Evolutionary conservation across 306 rosid species (phyloP).

Genomic region (Vicia sativa): DNA sequence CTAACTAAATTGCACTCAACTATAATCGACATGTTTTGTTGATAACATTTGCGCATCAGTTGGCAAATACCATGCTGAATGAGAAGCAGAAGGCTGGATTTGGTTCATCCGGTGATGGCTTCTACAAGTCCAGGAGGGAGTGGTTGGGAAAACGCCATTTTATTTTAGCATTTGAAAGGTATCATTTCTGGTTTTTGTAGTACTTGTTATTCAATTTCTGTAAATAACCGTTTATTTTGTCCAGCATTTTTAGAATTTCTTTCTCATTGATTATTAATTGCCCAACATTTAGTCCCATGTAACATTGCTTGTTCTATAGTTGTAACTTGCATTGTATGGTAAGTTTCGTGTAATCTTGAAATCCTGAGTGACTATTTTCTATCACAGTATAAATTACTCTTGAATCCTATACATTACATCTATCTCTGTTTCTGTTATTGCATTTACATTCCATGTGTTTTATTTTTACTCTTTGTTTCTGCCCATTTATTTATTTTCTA

Average conservation of each 20-base stretch:
- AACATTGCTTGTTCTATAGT: not conserved
- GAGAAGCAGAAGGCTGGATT: conserved; percentile 83
- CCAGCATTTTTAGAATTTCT: not conserved
- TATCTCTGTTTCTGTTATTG: not conserved
- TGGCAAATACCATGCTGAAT: conserved; percentile 74
- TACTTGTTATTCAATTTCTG: not conserved
- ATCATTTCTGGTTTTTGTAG: conserved; percentile 19
- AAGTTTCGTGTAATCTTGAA: conserved; percentile 1
- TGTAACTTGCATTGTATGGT: not conserved
- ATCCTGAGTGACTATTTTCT: not conserved
- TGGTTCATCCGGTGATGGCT: conserved; percentile 76
- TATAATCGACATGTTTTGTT: conserved; percentile 18
- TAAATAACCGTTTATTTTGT: not conserved
- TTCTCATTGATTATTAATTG: conserved; percentile 5
- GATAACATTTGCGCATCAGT: conserved; percentile 48
- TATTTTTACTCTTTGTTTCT: not conserved
- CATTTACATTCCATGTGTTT: not conserved
- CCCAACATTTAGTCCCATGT: not conserved
- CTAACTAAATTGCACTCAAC: conserved; percentile 19
- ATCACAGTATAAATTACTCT: not conserved
- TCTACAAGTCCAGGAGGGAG: conserved; percentile 94
- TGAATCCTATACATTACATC: conserved; percentile 5
- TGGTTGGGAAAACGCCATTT: conserved; percentile 90
- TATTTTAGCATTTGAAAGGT: conserved; percentile 91
- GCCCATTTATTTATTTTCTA: conserved; percentile 9